phyloP scores from a whole-genome alignment of 805 yeast species.

The Cyberlindnera subsufficiens region DNA sequence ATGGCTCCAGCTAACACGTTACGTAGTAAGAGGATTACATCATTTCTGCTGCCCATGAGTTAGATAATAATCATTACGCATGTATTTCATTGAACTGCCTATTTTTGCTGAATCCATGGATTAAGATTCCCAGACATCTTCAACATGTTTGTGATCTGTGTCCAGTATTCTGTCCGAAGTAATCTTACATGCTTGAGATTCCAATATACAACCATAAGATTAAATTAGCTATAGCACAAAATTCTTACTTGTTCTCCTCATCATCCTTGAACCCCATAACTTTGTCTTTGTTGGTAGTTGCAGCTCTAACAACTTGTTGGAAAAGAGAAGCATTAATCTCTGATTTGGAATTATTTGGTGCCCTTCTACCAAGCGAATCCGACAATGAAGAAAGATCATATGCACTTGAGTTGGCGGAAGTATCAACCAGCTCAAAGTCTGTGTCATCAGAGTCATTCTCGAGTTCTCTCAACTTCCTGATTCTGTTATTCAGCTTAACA shows the following conservation, averaged over 20 bases:
- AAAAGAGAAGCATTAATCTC: conserved; percentile 47
- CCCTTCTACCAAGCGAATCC: conserved; percentile 11
- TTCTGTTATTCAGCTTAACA: conserved; percentile 74
- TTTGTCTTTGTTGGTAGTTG: conserved; percentile 40
- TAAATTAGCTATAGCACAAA: too few species aligned
- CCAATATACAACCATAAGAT: too few species aligned
- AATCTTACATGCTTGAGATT: too few species aligned
- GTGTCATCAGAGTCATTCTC: conserved; percentile 31
- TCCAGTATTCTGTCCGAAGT: too few species aligned
- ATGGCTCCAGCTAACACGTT: background rate
- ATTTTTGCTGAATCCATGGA: too few species aligned
- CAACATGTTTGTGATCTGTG: too few species aligned
- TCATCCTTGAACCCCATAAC: conserved; percentile 12
- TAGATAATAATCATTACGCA: too few species aligned
- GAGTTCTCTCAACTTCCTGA: conserved; percentile 57
- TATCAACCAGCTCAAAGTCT: conserved; percentile 15
- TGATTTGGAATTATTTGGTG: conserved; percentile 7
- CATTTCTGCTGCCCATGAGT: too few species aligned
- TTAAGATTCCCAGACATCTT: too few species aligned
- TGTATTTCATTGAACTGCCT: too few species aligned
- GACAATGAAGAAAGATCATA: conserved; percentile 20
- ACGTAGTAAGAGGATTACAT: background rate
- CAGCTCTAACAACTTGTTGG: conserved; percentile 67
- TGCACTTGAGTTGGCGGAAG: conserved; percentile 5
- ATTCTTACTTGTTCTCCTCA: background rate